Conservation (phyloP, 345 rosid genomes). For the Aegle marmelos region DNA sequence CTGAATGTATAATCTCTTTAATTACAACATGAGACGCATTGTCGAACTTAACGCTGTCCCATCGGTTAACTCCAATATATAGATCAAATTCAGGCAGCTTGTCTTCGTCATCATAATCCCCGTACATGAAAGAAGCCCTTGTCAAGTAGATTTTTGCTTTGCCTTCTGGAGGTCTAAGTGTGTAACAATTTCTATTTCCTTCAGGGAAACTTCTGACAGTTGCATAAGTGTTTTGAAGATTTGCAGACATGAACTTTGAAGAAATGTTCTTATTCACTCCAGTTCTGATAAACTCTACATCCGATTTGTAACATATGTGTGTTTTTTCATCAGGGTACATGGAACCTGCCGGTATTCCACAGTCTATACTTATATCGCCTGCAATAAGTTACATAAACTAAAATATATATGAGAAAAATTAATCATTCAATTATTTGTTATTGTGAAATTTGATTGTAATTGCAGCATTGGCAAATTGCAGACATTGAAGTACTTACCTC, state of each 20-base stretch:
- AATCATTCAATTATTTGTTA: background rate
- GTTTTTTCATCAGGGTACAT: conserved; percentile 14
- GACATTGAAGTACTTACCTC: background rate
- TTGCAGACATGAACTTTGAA: conserved; percentile 12
- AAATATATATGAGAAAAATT: background rate
- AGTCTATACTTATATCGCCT: conserved; percentile 34
- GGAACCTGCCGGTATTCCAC: conserved; percentile 19
- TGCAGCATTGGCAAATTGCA: background rate
- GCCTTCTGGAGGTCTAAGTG: conserved; percentile 27
- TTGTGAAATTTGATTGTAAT: background rate
- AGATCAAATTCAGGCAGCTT: conserved; percentile 21
- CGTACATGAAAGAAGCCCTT: conserved; percentile 36
- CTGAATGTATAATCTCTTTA: conserved; percentile 29
- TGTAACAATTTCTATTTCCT: conserved; percentile 30
- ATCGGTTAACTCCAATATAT: conserved; percentile 22
- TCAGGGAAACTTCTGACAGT: conserved; percentile 30
- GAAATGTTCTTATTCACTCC: conserved; percentile 26
- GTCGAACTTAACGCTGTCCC: conserved; percentile 28
- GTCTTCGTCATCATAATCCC: conserved; percentile 26
- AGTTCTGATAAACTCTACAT: conserved; percentile 10
- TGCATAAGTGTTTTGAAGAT: background rate
- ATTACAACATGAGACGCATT: conserved; percentile 26
- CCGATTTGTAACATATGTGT: conserved; percentile 9
- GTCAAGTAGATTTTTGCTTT: conserved; percentile 21
- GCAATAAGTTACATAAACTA: background rate